phyloP scores from a whole-genome alignment of 352 stramenopile genomes.

The Globisporangium iwayamae region DNA sequence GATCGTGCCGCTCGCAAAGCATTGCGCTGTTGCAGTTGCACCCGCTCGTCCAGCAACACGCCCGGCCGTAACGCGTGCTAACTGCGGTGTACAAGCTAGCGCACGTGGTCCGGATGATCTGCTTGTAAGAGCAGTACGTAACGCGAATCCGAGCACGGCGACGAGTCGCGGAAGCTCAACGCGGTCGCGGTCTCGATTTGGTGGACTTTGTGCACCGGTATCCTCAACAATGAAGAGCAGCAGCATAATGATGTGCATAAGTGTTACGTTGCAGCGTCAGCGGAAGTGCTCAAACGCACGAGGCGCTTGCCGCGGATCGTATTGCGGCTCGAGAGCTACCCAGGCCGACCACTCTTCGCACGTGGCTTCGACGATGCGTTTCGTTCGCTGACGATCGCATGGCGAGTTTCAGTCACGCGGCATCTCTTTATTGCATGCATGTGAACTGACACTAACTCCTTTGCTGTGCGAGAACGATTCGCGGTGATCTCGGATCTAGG shows the following conservation, averaged over 20 bases:
- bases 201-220: background rate
- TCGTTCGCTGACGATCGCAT: background rate
- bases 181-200: background rate
- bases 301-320: background rate
- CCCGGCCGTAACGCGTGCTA: background rate
- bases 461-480: background rate
- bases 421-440: background rate
- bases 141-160: background rate
- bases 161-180: background rate
- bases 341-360: background rate
- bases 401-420: background rate
- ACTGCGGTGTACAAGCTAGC: background rate
- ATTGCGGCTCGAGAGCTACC: background rate
- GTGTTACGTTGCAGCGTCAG: background rate
- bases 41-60: no score
- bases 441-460: background rate
- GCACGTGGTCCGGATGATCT: no score
- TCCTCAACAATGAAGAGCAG: background rate
- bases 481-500: background rate
- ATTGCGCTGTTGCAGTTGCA: no score
- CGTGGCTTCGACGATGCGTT: background rate
- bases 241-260: background rate
- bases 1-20: no score
- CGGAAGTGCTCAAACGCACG: background rate
- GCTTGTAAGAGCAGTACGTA: no score